Percentiles rank a stretch among this genome's conserved stretches.
Evolutionary conservation across 495 filamentous ascomycete species (phyloP).

Genomic region (Neurospora africana): DNA sequence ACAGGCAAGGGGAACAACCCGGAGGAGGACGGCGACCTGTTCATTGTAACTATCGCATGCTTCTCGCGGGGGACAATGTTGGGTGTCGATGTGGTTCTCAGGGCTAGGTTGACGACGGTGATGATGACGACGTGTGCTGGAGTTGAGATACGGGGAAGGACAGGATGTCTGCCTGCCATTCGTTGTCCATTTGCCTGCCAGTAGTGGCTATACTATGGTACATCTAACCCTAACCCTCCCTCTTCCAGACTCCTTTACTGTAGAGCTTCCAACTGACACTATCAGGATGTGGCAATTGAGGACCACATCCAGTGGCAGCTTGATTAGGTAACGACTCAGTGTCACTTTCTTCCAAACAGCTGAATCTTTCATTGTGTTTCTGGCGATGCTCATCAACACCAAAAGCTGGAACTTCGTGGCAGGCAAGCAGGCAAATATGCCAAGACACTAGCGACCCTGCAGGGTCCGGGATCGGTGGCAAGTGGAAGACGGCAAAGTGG

Average conservation of each 20-base stretch:
- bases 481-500: background rate
- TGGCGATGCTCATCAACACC: background rate
- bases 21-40: slow-evolving; percentile 31
- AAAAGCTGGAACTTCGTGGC: background rate
- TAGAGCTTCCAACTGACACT: background rate
- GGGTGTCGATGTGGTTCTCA: background rate
- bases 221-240: background rate
- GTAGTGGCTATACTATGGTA: background rate
- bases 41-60: slow-evolving; percentile 6
- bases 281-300: background rate
- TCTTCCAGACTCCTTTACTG: background rate
- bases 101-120: background rate
- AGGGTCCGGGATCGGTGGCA: background rate
- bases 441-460: background rate
- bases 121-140: background rate
- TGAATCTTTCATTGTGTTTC: background rate
- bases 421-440: background rate
- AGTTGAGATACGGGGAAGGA: background rate
- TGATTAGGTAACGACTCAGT: background rate
- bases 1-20: slow-evolving; percentile 62
- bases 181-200: background rate
- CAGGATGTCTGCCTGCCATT: background rate
- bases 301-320: background rate
- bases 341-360: background rate
- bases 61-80: background rate